Base-by-base conservation (phyloP, 2,329 filamentous ascomycete genomes). In the Neofusicoccum sp. region DNA sequence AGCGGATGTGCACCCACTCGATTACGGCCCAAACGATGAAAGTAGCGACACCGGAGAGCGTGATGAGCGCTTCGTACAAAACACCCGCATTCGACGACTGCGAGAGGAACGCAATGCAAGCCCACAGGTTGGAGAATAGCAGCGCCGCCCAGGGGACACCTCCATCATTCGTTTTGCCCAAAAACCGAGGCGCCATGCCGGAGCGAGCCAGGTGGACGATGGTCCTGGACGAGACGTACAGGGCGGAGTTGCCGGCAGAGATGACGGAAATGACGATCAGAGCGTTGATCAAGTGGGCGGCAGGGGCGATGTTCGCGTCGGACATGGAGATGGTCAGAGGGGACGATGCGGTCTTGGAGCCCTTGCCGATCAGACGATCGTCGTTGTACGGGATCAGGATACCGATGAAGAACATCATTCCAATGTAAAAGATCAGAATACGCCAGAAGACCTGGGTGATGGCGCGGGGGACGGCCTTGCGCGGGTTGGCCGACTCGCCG, bases 401-500 rank as follows among this genome's bases (percentile, higher is more conserved):
- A 16, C 84, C 84, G 14, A 86, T 82, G 9, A 82, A 74, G n/a
- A 86, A 71, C 2, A 83, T 77, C 60, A 74, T 75, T 24, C 80
- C 65, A 61, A 78, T 67, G 67, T 78, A 76, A 64, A 79, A 79
- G 31, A 78, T 63, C 5, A 77, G 68, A 14, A 77, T 76, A 62
- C 79, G 78, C 72, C 75, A 80, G 62, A 80, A 78, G 48, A 78
- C 75, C n/a, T 78, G 70, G 48, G 72, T 69, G 24, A 78, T 75
- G 12, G 79, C 79, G 60, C 86, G 87, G 60, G 87, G 86, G 58
- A 89, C 84, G 74, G 87, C 87, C 67, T 82, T 80, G 56, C 85
- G 82, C 1, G 87, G 87, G 24, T 86, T 83, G 26, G 84, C 75
- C 1, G 85, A 84, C 76, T 89, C 86, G 44, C 84, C 86, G 4